Evolutionary conservation across 1,139 yeast genomes (phyloP), one percentile per base, ranked within the genome.

Genomic region (Meyerozyma athensensis): DNA sequence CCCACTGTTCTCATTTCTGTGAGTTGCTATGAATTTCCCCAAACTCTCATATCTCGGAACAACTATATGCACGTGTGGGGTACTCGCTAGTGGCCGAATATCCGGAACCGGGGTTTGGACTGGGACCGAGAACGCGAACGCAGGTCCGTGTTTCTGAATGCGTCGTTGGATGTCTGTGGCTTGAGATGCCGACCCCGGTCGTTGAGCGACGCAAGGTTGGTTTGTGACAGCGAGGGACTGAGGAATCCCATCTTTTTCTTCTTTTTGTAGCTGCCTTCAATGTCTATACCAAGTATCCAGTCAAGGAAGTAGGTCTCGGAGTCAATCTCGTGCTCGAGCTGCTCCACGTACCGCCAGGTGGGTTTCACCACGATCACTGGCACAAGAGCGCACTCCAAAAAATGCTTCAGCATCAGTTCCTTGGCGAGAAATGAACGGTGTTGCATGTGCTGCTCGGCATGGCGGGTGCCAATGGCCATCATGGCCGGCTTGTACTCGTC

Each of bases 311-410:
- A 48, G 21, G 26, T 21, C 16, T 42, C 47, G 9, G 38, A 35
- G 20, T 45, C 43, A 9, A 48, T 36, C 6, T 49, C 48, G 18
- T 30, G 21, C 4, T 40, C 41, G 19, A 46, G 39, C 16, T 36
- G 39, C 35, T 63, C 70, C n/a, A 53, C 46, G 41, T 64, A 60
- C 37, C 66, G 66, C 47, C 75, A 72, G 16, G 61, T 60, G 1
- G 86, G 85, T 43, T 80, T 77, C 7, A 82, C 84, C 8, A 81
- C 76, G 34, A 81, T 72, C 4, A 81, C 86, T 0, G 89, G 89
- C 1, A 82, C 79, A 16, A 77, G 70, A 0, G 86, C 81, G 51
- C 75, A 79, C 52, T 80, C 82, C 31, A 82, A 59, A 47, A 82
- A 81, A 54, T 79, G 75, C 52, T 79, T 80, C 5, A 85, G 78